phyloP scores from a whole-genome alignment of 768 basidiomycete species.

The Lentinula aciculospora region DNA sequence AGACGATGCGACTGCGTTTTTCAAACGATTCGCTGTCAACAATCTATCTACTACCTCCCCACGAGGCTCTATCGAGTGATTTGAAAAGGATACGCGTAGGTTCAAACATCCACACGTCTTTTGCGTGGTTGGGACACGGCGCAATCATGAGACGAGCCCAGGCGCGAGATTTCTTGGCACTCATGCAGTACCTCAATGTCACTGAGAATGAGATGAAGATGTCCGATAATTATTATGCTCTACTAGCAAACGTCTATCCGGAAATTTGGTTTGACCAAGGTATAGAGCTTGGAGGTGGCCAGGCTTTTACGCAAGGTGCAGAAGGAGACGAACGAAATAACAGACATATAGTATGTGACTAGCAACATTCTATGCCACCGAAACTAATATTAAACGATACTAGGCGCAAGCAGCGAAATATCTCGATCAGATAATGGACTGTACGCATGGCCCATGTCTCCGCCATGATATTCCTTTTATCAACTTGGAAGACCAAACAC shows the following conservation, averaged over 20 bases:
- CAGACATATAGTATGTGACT: slow-evolving; percentile 47
- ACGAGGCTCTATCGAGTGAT: slow-evolving; percentile 53
- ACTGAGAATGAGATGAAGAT: slow-evolving; percentile 49
- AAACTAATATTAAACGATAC: background rate
- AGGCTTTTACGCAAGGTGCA: slow-evolving; percentile 55
- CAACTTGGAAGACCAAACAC: slow-evolving; percentile 13
- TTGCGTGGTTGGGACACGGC: slow-evolving; percentile 67
- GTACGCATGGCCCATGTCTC: slow-evolving; percentile 1
- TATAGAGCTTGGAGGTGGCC: slow-evolving; percentile 52
- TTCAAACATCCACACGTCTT: slow-evolving; percentile 41
- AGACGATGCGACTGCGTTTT: slow-evolving; percentile 39
- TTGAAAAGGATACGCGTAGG: slow-evolving; percentile 36
- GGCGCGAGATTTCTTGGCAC: slow-evolving; percentile 40
- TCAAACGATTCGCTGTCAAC: slow-evolving; percentile 17
- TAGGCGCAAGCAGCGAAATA: slow-evolving; percentile 42
- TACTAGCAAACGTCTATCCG: slow-evolving; percentile 49
- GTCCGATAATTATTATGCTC: slow-evolving; percentile 68
- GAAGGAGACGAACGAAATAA: slow-evolving; percentile 56
- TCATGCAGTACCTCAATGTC: slow-evolving; percentile 37
- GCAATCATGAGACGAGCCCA: slow-evolving; percentile 41
- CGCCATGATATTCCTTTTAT: slow-evolving; percentile 18
- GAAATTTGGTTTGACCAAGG: slow-evolving; percentile 63
- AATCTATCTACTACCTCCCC: slow-evolving; percentile 54
- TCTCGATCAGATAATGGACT: slow-evolving; percentile 28
- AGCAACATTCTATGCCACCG: background rate